Conservation (phyloP, 2,329 filamentous ascomycete species). For the Aspergillus sp. region DNA sequence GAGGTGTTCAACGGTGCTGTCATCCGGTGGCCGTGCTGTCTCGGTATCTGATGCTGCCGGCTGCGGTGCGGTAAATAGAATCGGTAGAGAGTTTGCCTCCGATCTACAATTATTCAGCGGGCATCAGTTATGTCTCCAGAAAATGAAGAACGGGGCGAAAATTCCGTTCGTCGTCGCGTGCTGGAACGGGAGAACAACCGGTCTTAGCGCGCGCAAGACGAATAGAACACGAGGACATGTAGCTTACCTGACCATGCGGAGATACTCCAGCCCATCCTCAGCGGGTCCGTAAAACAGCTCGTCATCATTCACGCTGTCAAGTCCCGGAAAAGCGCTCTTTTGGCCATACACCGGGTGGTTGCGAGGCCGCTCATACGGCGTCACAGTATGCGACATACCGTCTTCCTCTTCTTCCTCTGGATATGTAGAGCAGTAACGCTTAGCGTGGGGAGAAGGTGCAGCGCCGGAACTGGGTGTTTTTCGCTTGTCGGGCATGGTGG, state of each 20-base stretch:
- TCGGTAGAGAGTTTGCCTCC: constrained; percentile 72
- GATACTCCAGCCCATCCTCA: constrained; percentile 66
- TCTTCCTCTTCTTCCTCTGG: constrained; percentile 29
- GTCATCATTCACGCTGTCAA: constrained; percentile 48
- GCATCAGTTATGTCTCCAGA: constrained; percentile 14
- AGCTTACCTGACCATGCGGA: constrained; percentile 68
- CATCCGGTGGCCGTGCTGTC: not conserved
- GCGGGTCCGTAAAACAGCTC: constrained; percentile 68
- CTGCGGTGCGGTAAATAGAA: constrained; percentile 65
- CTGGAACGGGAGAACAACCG: constrained; percentile 10
- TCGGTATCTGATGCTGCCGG: constrained; percentile 18
- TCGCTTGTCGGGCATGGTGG: constrained; percentile 35
- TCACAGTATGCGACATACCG: constrained; percentile 13
- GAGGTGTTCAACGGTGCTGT: constrained; percentile 1
- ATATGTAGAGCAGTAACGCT: constrained; percentile 31
- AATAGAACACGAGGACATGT: constrained; percentile 33
- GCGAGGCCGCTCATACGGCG: constrained; percentile 39
- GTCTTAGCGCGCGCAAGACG: constrained; percentile 21
- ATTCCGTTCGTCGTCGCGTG: constrained; percentile 9
- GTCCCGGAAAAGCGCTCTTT: constrained; percentile 67
- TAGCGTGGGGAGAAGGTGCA: constrained; percentile 20
- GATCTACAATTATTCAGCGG: constrained; percentile 51
- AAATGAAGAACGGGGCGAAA: not conserved
- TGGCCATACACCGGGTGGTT: constrained; percentile 69
- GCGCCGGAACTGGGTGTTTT: constrained; percentile 22